phyloP scores from a whole-genome alignment of 768 basidiomycete genomes.

The Panus rudis region DNA sequence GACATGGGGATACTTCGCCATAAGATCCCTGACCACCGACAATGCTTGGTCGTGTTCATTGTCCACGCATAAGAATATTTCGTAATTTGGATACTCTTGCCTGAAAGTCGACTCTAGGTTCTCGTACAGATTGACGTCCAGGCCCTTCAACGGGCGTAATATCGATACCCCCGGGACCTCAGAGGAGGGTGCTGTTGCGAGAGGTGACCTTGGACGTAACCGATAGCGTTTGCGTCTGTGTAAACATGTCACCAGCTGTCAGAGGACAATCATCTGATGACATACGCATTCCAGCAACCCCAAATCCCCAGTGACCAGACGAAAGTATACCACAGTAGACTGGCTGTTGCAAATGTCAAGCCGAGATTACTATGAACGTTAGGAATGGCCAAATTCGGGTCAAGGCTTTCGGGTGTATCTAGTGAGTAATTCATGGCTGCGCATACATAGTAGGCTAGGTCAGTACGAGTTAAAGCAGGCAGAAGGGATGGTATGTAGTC shows the following conservation, averaged over 20 bases:
- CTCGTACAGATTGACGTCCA: conserved; percentile 94
- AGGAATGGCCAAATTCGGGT: too few species aligned
- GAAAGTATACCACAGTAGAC: conserved; percentile 32
- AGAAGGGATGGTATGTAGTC: too few species aligned
- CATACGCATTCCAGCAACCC: conserved; percentile 25
- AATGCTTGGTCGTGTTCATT: conserved; percentile 84
- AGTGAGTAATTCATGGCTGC: too few species aligned
- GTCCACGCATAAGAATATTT: conserved; percentile 89
- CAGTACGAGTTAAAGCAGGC: too few species aligned
- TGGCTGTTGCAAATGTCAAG: conserved; percentile 13
- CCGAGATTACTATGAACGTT: background rate
- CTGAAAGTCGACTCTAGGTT: conserved; percentile 90
- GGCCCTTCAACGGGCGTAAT: conserved; percentile 87
- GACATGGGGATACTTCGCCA: conserved; percentile 71
- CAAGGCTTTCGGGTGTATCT: too few species aligned
- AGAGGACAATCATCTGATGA: conserved; percentile 2
- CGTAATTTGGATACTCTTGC: conserved; percentile 88
- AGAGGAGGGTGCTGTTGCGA: conserved; percentile 37
- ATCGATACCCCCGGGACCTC: conserved; percentile 86
- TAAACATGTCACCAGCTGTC: conserved; percentile 1
- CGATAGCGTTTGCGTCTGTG: conserved; percentile 72
- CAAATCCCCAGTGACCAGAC: conserved; percentile 32
- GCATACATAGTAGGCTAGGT: too few species aligned
- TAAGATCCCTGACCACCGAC: conserved; percentile 69
- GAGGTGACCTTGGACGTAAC: conserved; percentile 54